phyloP scores from a whole-genome alignment of 495 filamentous ascomycete genomes.

The Friedmanniomyces simplex region DNA sequence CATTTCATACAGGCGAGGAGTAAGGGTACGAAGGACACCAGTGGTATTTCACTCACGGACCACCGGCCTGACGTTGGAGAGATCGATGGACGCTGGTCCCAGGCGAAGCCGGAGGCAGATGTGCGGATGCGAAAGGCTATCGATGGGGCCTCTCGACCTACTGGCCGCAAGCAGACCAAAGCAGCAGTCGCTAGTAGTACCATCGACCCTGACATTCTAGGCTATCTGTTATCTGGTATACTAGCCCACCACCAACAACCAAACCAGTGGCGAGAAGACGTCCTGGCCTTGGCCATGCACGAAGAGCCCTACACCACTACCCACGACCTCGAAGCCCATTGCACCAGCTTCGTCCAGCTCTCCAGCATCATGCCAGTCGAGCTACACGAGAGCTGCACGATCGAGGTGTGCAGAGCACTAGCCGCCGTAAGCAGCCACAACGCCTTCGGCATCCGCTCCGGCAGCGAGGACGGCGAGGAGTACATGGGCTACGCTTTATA shows the following conservation, averaged over 20 bases:
- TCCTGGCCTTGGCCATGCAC: slow-evolving; percentile 21
- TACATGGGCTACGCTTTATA: slow-evolving; percentile 33
- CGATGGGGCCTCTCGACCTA: background rate
- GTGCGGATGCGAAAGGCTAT: background rate
- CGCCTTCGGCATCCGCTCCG: slow-evolving; percentile 29
- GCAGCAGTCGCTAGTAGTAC: background rate
- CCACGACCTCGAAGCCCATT: slow-evolving; percentile 23
- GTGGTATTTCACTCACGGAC: background rate
- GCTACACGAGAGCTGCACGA: slow-evolving; percentile 19
- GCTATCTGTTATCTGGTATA: slow-evolving; percentile 24
- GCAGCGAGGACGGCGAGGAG: slow-evolving; percentile 30
- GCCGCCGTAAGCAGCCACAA: slow-evolving; percentile 27
- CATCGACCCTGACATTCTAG: slow-evolving; percentile 25
- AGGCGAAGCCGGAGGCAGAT: background rate
- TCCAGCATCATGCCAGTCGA: slow-evolving; percentile 20
- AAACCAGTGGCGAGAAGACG: background rate
- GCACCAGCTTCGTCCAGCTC: slow-evolving; percentile 26
- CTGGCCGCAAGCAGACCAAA: background rate
- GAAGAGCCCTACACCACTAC: slow-evolving; percentile 22
- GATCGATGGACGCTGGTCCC: background rate
- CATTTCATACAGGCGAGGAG: background rate
- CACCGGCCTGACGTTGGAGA: background rate
- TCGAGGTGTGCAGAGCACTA: slow-evolving; percentile 20
- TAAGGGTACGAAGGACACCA: background rate
- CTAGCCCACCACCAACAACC: slow-evolving; percentile 15